Conservation (phyloP, 257 asterid genomes). For the Sherardia arvensis region DNA sequence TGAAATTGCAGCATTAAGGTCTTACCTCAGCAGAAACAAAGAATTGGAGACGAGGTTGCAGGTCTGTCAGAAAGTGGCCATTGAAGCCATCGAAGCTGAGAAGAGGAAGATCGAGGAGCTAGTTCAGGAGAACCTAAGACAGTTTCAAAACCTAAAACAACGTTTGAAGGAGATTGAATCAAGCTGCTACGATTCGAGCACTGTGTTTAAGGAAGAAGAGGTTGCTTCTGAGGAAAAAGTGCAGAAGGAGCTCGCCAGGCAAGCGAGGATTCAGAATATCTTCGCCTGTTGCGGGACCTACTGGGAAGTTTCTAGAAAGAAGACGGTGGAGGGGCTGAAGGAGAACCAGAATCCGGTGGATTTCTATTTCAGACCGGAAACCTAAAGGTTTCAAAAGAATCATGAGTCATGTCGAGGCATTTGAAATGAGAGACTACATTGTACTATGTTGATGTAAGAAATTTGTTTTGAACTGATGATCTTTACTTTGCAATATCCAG, state of each 20-base stretch:
- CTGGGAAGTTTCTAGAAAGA: slow-evolving; percentile 27
- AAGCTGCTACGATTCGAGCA: slow-evolving; percentile 45
- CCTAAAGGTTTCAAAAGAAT: too few relatives aligned
- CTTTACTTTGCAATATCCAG: not conserved
- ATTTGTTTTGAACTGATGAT: not conserved
- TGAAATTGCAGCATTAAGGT: slow-evolving; percentile 53
- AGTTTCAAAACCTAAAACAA: slow-evolving; percentile 55
- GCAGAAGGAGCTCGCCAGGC: slow-evolving; percentile 47
- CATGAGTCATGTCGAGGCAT: too few relatives aligned
- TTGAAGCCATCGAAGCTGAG: slow-evolving; percentile 55
- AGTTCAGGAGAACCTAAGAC: slow-evolving; percentile 50
- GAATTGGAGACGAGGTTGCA: slow-evolving; percentile 57
- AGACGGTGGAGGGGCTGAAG: slow-evolving; percentile 22
- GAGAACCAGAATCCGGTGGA: slow-evolving; percentile 30
- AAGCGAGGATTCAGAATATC: slow-evolving; percentile 47
- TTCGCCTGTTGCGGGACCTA: slow-evolving; percentile 59
- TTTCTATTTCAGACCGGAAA: too few relatives aligned
- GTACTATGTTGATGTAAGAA: too few relatives aligned
- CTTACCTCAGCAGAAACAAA: slow-evolving; percentile 35
- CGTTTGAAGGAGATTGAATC: slow-evolving; percentile 76
- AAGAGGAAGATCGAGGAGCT: slow-evolving; percentile 68
- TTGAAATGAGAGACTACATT: too few relatives aligned
- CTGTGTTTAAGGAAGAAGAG: slow-evolving; percentile 76
- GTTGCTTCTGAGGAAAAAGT: slow-evolving; percentile 59
- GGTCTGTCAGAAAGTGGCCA: slow-evolving; percentile 56